Evolutionary conservation across 805 yeast species (phyloP).

Genomic region (Saturnispora bothae): DNA sequence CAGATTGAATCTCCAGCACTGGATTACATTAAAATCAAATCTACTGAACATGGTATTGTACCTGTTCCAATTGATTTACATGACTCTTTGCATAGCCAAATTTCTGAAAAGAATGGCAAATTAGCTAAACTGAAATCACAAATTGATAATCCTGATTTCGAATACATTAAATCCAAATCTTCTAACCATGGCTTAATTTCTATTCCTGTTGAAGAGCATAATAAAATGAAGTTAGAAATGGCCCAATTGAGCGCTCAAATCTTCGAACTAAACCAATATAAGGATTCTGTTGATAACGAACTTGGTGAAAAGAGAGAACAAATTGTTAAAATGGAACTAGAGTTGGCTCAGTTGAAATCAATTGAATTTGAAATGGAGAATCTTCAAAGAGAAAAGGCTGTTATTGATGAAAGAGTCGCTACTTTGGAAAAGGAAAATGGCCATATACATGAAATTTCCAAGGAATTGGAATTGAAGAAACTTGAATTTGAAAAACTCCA

Average conservation of each 20-base stretch:
- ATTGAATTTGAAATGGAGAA: slow-evolving; percentile 1
- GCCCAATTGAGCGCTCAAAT: slow-evolving; percentile 13
- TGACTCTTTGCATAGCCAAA: not conserved
- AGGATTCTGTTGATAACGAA: not conserved
- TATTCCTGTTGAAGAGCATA: slow-evolving; percentile 10
- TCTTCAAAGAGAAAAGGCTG: slow-evolving; percentile 2
- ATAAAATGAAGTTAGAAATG: slow-evolving; percentile 6
- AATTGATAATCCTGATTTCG: slow-evolving; percentile 13
- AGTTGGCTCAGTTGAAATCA: slow-evolving; percentile 4
- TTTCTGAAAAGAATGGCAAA: not conserved
- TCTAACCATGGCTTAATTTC: slow-evolving; percentile 9
- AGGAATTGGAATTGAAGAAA: not conserved
- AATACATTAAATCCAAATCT: slow-evolving; percentile 14
- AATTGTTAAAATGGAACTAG: slow-evolving; percentile 3
- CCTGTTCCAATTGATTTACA: slow-evolving; percentile 11
- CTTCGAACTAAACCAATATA: slow-evolving; percentile 1
- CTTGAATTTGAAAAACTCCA: slow-evolving; percentile 7
- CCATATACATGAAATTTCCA: slow-evolving; percentile 1
- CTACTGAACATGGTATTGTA: slow-evolving; percentile 9
- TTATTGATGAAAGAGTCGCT: not conserved
- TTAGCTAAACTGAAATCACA: not conserved
- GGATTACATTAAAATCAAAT: slow-evolving; percentile 14
- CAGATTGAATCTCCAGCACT: slow-evolving; percentile 13
- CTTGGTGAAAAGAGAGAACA: slow-evolving; percentile 3
- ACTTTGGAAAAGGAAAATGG: not conserved